A percentile compares a stretch with the other conserved stretches of the same genome.
phyloP scores from a whole-genome alignment of 1,139 yeast species.

The Hansenula anomala region DNA sequence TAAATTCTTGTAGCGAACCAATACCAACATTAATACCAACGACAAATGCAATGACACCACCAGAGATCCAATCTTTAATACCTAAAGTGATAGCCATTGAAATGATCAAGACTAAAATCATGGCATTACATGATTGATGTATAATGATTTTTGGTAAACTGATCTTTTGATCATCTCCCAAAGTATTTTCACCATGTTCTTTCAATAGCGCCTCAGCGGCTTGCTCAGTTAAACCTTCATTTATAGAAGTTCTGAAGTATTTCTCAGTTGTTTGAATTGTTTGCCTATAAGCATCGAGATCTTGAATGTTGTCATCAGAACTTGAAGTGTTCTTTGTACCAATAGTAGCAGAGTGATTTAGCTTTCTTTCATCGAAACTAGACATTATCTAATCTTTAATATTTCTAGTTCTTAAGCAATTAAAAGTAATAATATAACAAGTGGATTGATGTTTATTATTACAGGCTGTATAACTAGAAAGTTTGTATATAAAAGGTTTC shows the following conservation, averaged over 20 bases:
- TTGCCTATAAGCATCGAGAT: constrained; percentile 13
- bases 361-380: constrained; percentile 10
- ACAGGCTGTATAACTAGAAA: neutral
- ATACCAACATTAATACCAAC: constrained; percentile 61
- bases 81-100: constrained; percentile 76
- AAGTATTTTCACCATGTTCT: constrained; percentile 51
- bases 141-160: constrained; percentile 55
- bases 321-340: constrained; percentile 6
- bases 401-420: too few relatives aligned
- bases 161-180: constrained; percentile 58
- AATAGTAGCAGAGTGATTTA: constrained; percentile 7
- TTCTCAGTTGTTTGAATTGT: constrained; percentile 31
- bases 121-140: constrained; percentile 74
- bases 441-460: too few relatives aligned
- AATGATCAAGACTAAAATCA: constrained; percentile 69
- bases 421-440: too few relatives aligned
- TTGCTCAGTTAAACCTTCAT: constrained; percentile 41
- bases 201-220: constrained; percentile 22
- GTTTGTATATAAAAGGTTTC: too few relatives aligned
- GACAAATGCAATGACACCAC: constrained; percentile 76
- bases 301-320: constrained; percentile 6
- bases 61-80: constrained; percentile 75
- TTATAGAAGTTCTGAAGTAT: constrained; percentile 34
- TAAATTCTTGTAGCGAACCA: constrained; percentile 67
- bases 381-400: constrained; percentile 8